Evolutionary conservation across 805 yeast genomes (phyloP), one percentile per base, ranked within the genome.

Genomic region (Saccharomycopsis babjevae): DNA sequence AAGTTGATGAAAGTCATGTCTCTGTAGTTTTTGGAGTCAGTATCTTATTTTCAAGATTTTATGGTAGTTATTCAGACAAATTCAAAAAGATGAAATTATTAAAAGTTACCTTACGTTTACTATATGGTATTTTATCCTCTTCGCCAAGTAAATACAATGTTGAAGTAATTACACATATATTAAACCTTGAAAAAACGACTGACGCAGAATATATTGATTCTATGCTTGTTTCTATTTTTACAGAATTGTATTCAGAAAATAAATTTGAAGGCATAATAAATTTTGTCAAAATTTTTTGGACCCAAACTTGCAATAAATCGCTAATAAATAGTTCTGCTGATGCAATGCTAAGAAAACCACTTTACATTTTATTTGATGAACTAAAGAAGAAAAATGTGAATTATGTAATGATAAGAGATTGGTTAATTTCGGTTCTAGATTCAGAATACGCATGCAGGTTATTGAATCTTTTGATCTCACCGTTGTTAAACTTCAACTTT

Each of bases 331-430:
- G 18, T 28, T 36, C 57, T 15, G 25, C 57, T 10, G 84, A 78
- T 57, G 64, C 70, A 1, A 72, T 86, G 7, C 71, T 90, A 13
- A 73, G 79, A 6, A 77, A 85, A 64, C 94, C 96, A 0, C 70
- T 90, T 5, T 82, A 84, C 62, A 69, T 89, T 0, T 73, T 89
- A 18, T 70, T 92, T 39, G 97, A 91, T 68, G 86, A 83, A 50
- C 69, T 87, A 22, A 70, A 73, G 5, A 79, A 76, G 18, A 36
- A 52, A 52, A 76, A 74, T 11, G 77, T 81, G 7, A 72, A 76
- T 50, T 74, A 74, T 50, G 67, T 79, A 5, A 68, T 75, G 10
- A 78, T 80, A 0, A 71, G 77, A 1, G 76, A 79, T 58, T 85
- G 88, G 82, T 69, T 86, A 2, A 66, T 72, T 34, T 71, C 74